Evolutionary conservation across 805 yeast genomes (phyloP), one percentile per base, ranked within the genome.

Genomic region (Sporopachydermia lactativora): DNA sequence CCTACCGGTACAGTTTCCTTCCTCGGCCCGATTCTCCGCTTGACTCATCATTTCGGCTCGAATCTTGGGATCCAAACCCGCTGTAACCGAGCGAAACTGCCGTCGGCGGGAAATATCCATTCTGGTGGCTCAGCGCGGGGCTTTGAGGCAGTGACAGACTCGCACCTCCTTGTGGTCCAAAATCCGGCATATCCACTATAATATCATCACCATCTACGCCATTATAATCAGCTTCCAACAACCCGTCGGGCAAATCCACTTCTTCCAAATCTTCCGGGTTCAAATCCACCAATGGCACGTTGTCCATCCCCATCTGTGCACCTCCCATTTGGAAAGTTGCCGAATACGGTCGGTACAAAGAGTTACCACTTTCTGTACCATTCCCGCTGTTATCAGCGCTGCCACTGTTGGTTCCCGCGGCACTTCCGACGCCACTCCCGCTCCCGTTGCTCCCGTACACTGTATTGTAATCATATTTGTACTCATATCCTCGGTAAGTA

Each of bases 401-500:
- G n/a, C n/a, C n/a, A n/a, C n/a, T n/a, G n/a, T n/a, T n/a, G n/a
- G n/a, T n/a, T n/a, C n/a, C n/a, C n/a, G n/a, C n/a, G n/a, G n/a
- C n/a, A n/a, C n/a, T n/a, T n/a, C n/a, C n/a, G n/a, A n/a, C n/a
- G n/a, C n/a, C n/a, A n/a, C n/a, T n/a, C n/a, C n/a, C n/a, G n/a
- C n/a, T n/a, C n/a, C n/a, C n/a, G n/a, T n/a, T n/a, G n/a, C n/a
- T n/a, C 2, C 73, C 71, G 53, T 78, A 81, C 16, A 81, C 92
- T 0, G 85, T 69, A 53, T 82, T 82, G 57, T 82, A 82, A 57
- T 82, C 89, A 55, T 81, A 81, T 58, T 74, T 73, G 59, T 77
- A 79, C 53, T 81, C 85, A 51, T 76, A 79, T 13, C 88, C 88
- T 59, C 86, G 68, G 50, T 70, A 71, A 31, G 82, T 76, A 49